A percentile compares a stretch with the other conserved stretches of the same genome.
phyloP scores from a whole-genome alignment of 179 eudicot species.

The Sideroxylon spinosum region DNA sequence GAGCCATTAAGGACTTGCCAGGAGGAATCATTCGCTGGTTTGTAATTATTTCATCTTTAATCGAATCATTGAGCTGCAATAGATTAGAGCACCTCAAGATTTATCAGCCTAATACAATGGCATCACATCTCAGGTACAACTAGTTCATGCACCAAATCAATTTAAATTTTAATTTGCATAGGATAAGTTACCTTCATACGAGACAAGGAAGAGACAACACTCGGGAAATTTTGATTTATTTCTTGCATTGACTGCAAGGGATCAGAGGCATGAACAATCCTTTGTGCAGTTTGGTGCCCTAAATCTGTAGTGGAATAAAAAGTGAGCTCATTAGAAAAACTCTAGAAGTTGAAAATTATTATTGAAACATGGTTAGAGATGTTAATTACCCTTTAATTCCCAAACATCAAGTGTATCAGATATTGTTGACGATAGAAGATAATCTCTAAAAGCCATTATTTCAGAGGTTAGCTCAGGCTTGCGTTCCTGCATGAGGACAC shows the following conservation, averaged over 20 bases:
- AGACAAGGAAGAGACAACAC: conserved; percentile 88
- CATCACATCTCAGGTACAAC: not conserved
- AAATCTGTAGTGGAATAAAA: conserved; percentile 48
- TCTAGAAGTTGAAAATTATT: not conserved
- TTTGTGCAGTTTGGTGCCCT: conserved; percentile 99
- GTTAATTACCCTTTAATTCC: conserved; percentile 83
- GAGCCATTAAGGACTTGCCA: conserved; percentile 94
- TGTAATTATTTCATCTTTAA: conserved; percentile 92
- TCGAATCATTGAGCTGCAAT: conserved; percentile 77
- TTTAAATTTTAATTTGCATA: not conserved
- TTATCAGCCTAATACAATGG: not conserved
- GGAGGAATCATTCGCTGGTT: conserved; percentile 99
- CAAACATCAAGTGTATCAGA: conserved; percentile 97
- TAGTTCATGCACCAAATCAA: not conserved
- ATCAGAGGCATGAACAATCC: conserved; percentile 92
- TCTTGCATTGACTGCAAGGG: conserved; percentile 97
- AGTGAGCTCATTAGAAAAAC: not conserved
- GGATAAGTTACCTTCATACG: conserved; percentile 73
- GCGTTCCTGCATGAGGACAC: conserved; percentile 62
- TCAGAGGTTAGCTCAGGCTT: conserved; percentile 85
- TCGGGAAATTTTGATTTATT: conserved; percentile 95
- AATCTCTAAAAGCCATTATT: conserved; percentile 90
- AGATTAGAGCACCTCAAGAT: conserved; percentile 8
- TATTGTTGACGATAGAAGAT: conserved; percentile 76
- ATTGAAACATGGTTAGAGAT: not conserved